A percentile compares a stretch with the other conserved stretches of the same genome.
phyloP scores from a whole-genome alignment of 192 early-diverging fungal genomes.

The Entomortierella beljakovae region DNA sequence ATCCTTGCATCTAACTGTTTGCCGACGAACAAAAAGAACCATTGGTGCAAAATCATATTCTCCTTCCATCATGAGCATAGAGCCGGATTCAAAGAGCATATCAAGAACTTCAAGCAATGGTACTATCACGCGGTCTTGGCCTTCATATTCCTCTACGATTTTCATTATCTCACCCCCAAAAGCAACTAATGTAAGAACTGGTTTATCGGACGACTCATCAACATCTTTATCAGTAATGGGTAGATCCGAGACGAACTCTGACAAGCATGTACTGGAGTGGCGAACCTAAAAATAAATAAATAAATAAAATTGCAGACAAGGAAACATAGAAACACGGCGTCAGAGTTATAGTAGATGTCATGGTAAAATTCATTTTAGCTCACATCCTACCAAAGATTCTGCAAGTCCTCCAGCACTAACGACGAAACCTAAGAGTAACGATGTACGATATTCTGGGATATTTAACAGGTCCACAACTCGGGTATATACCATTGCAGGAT shows the following conservation, averaged over 20 bases:
- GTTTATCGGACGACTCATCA: not conserved
- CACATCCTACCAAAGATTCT: slow-evolving; percentile 81
- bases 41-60: slow-evolving; percentile 40
- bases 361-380: not conserved
- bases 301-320: not conserved
- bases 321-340: not conserved
- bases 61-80: slow-evolving; percentile 43
- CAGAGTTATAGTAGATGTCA: not conserved
- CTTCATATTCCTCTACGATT: slow-evolving; percentile 56
- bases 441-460: slow-evolving; percentile 64
- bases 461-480: slow-evolving; percentile 67
- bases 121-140: slow-evolving; percentile 74
- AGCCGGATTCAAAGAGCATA: slow-evolving; percentile 69
- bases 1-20: slow-evolving; percentile 56
- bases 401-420: slow-evolving; percentile 84
- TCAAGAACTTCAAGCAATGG: slow-evolving; percentile 78
- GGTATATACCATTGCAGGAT: slow-evolving; percentile 72
- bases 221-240: slow-evolving; percentile 42
- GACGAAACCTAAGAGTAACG: slow-evolving; percentile 75
- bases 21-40: slow-evolving; percentile 27
- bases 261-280: slow-evolving; percentile 70
- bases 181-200: slow-evolving; percentile 51
- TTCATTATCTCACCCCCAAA: slow-evolving; percentile 57
- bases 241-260: slow-evolving; percentile 66
- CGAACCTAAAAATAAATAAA: slow-evolving; percentile 62